Percentiles rank a stretch among this genome's conserved stretches.
phyloP scores from a whole-genome alignment of 306 rosid species.

The Cotoneaster glaucophyllus region DNA sequence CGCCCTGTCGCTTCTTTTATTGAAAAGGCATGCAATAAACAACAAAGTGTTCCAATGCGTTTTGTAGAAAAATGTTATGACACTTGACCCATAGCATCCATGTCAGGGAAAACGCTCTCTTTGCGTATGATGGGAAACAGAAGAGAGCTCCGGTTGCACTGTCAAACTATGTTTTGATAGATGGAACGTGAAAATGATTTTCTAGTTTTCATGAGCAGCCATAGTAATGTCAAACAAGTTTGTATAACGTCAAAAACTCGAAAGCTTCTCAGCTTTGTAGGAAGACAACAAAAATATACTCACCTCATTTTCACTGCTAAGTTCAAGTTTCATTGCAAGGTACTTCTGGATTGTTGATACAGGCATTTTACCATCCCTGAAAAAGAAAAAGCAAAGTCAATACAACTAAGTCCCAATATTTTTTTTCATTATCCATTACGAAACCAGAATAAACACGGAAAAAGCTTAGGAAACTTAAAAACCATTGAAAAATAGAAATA shows the following conservation, averaged over 20 bases:
- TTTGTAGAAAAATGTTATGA: not conserved
- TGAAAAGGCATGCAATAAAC: not conserved
- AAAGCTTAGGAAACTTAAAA: not conserved
- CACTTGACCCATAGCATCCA: not conserved
- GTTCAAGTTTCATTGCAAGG: conserved; percentile 82
- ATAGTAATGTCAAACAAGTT: not conserved
- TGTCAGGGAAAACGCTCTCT: not conserved
- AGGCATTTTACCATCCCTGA: conserved; percentile 85
- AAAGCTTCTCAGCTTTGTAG: conserved; percentile 5
- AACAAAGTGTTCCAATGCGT: not conserved
- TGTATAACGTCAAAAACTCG: not conserved
- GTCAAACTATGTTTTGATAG: not conserved
- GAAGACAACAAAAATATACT: conserved; percentile 26
- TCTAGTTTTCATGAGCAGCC: not conserved
- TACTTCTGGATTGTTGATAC: conserved; percentile 86
- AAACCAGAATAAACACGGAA: not conserved
- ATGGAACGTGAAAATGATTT: not conserved
- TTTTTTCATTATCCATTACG: not conserved
- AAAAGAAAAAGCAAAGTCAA: conserved; percentile 11
- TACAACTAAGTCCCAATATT: not conserved
- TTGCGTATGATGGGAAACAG: not conserved
- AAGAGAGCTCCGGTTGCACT: not conserved
- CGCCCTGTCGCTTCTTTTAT: not conserved
- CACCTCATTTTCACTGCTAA: conserved; percentile 74
- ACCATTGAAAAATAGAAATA: not conserved